These are phyloP conservation scores for Aspergillus quadricinctus DNA, from an alignment of 2,329 filamentous ascomycete species.

Conservation along the genomic window DNA sequence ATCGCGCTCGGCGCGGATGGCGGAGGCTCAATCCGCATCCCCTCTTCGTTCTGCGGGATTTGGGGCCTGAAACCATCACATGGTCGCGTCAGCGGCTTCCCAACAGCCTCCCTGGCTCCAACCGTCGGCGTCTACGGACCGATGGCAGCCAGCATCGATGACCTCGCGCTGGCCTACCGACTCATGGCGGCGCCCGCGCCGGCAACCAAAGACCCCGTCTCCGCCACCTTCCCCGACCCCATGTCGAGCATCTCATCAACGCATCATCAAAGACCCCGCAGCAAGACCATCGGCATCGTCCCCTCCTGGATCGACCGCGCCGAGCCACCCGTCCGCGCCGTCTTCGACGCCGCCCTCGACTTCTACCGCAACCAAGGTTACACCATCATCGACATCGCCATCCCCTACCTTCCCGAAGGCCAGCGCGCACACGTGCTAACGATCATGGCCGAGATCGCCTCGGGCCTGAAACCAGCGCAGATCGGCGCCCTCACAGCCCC, in stretches of 20 bases:
- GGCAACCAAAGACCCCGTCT: conserved; percentile 48
- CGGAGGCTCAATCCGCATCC: conserved; percentile 71
- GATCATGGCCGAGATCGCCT: conserved; percentile 69
- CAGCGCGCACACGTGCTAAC: conserved; percentile 73
- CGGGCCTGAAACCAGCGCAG: conserved; percentile 46
- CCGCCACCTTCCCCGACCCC: conserved; percentile 57
- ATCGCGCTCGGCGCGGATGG: conserved; percentile 69
- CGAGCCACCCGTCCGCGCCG: conserved; percentile 57
- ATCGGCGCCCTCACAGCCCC: conserved; percentile 57
- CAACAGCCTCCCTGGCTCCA: conserved; percentile 55
- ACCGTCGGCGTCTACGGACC: conserved; percentile 69
- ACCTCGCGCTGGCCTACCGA: conserved; percentile 78
- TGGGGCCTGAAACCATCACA: conserved; percentile 80
- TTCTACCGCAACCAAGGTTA: conserved; percentile 44
- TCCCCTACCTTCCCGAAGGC: conserved; percentile 61
- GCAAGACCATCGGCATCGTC: conserved; percentile 67
- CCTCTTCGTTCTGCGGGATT: conserved; percentile 69
- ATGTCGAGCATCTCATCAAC: conserved; percentile 44
- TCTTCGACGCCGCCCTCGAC: conserved; percentile 60
- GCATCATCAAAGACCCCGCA: conserved; percentile 24
- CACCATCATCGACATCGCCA: conserved; percentile 44
- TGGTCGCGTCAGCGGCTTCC: conserved; percentile 59
- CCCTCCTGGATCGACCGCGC: conserved; percentile 66
- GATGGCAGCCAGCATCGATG: conserved; percentile 68
- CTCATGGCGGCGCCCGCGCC: conserved; percentile 71